Percentiles rank a stretch among this genome's conserved stretches.
phyloP scores from a whole-genome alignment of 2,329 filamentous ascomycete genomes.

The Sporothrix protearum region DNA sequence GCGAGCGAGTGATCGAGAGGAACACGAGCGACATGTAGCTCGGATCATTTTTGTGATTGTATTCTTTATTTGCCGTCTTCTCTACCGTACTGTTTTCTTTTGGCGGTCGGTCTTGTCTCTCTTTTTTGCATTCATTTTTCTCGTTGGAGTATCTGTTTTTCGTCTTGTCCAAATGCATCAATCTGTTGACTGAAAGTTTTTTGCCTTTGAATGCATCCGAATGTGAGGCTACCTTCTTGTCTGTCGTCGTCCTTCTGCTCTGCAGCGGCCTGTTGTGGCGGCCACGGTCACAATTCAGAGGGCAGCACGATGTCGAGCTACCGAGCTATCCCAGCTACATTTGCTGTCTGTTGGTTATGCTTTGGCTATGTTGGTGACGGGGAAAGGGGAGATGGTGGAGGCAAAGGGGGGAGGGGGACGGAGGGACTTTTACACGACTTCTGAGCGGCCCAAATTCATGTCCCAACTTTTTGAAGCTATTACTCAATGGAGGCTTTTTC shows the following conservation, averaged over 20 bases:
- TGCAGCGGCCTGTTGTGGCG: slow-evolving; percentile 7
- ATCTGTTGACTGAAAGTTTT: not conserved
- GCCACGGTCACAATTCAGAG: not conserved
- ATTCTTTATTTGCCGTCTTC: slow-evolving; percentile 13
- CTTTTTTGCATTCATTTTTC: slow-evolving; percentile 7
- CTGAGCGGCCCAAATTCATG: not conserved
- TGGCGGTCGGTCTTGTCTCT: not conserved
- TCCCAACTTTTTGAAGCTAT: not conserved
- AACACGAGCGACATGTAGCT: not conserved
- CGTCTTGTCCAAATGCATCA: slow-evolving; percentile 11
- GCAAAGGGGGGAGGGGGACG: not conserved
- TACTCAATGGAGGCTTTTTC: not conserved
- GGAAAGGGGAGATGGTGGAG: not conserved
- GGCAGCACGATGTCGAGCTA: not conserved
- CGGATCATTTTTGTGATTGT: not conserved
- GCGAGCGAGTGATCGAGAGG: not conserved
- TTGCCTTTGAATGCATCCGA: not conserved
- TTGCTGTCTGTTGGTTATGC: not conserved
- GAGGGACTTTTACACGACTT: not conserved
- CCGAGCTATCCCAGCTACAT: not conserved
- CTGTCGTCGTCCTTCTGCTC: not conserved
- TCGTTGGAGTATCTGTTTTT: slow-evolving; percentile 17
- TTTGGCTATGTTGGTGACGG: not conserved
- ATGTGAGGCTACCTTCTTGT: not conserved
- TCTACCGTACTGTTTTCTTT: not conserved